These are phyloP conservation scores for Apiotrichum siamense DNA, from an alignment of 1,284 basidiomycete species.

Conservation along the genomic window DNA sequence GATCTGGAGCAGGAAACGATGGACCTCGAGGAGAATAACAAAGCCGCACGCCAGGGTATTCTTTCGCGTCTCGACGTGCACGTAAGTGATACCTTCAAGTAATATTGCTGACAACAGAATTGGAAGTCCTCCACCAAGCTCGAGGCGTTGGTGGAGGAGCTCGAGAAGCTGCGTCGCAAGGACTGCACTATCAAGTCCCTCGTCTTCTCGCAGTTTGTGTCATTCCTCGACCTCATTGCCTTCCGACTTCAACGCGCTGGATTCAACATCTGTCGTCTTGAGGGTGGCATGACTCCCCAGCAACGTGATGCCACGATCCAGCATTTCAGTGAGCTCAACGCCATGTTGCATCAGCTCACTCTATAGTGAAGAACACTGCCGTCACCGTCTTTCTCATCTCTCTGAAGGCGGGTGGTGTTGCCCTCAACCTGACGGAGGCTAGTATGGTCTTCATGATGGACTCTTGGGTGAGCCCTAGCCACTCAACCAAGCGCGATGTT, in stretches of 20 bases:
- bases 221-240: constrained; percentile 69
- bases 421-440: constrained; percentile 81
- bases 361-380: constrained; percentile 77
- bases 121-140: constrained; percentile 97
- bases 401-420: constrained; percentile 93
- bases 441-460: constrained; percentile 72
- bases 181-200: constrained; percentile 93
- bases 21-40: constrained; percentile 62
- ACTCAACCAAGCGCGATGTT: no score
- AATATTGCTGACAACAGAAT: constrained; percentile 40
- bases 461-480: constrained; percentile 26
- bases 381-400: constrained; percentile 94
- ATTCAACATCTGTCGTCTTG: constrained; percentile 88
- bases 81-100: constrained; percentile 34
- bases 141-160: constrained; percentile 91
- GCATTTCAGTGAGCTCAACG: constrained; percentile 67
- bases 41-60: constrained; percentile 77
- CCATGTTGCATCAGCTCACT: not conserved
- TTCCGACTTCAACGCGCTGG: constrained; percentile 88
- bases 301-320: constrained; percentile 92
- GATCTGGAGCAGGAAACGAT: constrained; percentile 90
- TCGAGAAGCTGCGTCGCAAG: constrained; percentile 72
- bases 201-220: constrained; percentile 57
- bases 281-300: constrained; percentile 95
- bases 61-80: constrained; percentile 82